Percentiles rank a stretch among this genome's conserved stretches.
Evolutionary conservation across 345 rosid genomes (phyloP).

Genomic region (Hypericum perforatum): DNA sequence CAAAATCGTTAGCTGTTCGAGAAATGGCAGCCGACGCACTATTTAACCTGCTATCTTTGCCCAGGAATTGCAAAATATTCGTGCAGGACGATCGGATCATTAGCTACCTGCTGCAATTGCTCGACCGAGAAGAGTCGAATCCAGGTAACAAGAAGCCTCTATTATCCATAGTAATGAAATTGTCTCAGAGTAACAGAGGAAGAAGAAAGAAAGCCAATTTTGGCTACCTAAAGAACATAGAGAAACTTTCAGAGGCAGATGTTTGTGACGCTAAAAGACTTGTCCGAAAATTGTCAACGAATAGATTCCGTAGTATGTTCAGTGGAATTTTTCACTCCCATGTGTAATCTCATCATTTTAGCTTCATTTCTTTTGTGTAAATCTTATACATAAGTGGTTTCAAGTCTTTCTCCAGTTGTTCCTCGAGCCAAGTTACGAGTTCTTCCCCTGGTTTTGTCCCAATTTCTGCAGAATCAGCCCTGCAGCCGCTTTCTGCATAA

Average conservation of each 20-base stretch:
- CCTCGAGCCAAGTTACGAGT: conserved; percentile 8
- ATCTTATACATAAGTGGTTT: conserved; percentile 21
- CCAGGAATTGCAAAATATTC: conserved; percentile 59
- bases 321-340: conserved; percentile 76
- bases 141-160: conserved; percentile 47
- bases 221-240: conserved; percentile 68
- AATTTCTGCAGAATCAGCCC: conserved; percentile 13
- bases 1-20: conserved; percentile 63
- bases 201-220: conserved; percentile 72
- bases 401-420: conserved; percentile 13
- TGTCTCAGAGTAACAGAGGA: conserved; percentile 59
- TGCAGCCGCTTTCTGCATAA: conserved; percentile 25
- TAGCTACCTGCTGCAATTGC: conserved; percentile 44
- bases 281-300: conserved; percentile 61
- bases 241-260: conserved; percentile 78
- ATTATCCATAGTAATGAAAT: conserved; percentile 57
- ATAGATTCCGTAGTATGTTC: conserved; percentile 56
- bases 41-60: conserved; percentile 41
- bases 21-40: conserved; percentile 73
- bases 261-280: conserved; percentile 75
- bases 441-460: background rate
- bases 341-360: conserved; percentile 12
- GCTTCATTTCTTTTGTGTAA: conserved; percentile 19
- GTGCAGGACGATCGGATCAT: conserved; percentile 61
- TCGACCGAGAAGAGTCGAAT: conserved; percentile 52